Evolutionary conservation across 768 basidiomycete species (phyloP), one percentile per base, ranked within the genome.

Genomic region (Calocybe indica): DNA sequence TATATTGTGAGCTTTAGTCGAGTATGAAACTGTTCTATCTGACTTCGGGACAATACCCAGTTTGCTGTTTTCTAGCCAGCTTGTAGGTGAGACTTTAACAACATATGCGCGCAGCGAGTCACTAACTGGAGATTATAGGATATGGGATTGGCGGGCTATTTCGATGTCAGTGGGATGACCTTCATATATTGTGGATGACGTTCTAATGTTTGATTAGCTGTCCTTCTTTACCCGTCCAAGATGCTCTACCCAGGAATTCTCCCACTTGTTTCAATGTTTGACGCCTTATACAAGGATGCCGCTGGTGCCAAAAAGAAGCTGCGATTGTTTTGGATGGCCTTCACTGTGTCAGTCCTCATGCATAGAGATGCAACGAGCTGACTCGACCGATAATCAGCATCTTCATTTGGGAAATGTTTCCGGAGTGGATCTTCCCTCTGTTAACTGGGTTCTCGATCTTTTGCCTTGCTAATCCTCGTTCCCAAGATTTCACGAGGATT

Each of bases 381-480:
- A 22, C 22, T 22, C 22, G 22, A 22, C 22, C 22, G 22, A 22
- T 22, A 22, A 22, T 73, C 13, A 71, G 61, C 5, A 80, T 83
- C 53, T 78, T 80, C 51, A 52, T 75, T 39, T 79, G 74, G 69
- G 80, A 81, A 57, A 69, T 76, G 67, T 66, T 81, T 61, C 79
- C 79, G 1, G 70, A 77, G 54, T 76, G 67, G 54, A 76, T 61
- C 22, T 22, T 22, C 22, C 22, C 22, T 22, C 22, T 22, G 22
- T 67, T 83, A 35, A 82, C 80, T 1, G 81, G 81, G n/a, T 67
- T 83, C 46, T 78, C 76, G 11, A 67, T 84, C 31, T 74, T 80
- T 62, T 80, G 80, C 53, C 66, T 80, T 41, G 50, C 54, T 3
- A 45, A 39, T 2, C 49, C 11, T 32, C 22, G 42, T 33, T n/a